Evolutionary conservation across 441 rosid genomes (phyloP), one percentile per base, ranked within the genome.

Genomic region (Aquilaria agallochum): DNA sequence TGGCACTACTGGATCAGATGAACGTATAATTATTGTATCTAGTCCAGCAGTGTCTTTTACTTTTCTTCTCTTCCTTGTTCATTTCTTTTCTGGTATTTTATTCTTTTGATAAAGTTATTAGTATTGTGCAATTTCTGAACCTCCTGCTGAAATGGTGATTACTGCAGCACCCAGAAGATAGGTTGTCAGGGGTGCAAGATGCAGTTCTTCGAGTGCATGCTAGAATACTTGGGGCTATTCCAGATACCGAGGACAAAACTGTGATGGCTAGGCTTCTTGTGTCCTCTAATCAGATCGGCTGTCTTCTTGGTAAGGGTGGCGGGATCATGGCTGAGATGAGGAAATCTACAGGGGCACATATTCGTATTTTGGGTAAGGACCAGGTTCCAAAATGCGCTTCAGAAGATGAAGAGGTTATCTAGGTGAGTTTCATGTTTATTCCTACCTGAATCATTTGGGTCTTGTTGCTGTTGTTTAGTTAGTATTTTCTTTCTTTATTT

Each of bases 261-360:
- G 76, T 77, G 40, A 70, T 62, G 55, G 86, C 87, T 36, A 80
- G 88, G 72, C 77, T 89, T 67, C 87, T 89, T 69, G 85, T 84
- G 64, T 70, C 85, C 5, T 80, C 87, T 9, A 80, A 80, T 77
- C 89, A 86, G 77, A 83, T 80, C 63, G 93, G 91, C 58, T 89
- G 89, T 76, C 89, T 89, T 57, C 88, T 89, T 68, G 96, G 93
- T 63, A 84, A 78, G 76, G 93, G 88, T 73, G 96, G 96, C 58
- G 61, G 86, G 31, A 74, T 84, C 72, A 86, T 86, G 73, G 79
- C 86, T 56, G 91, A 84, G 70, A 84, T 86, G 93, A 85, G 93
- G 76, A 89, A 80, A 64, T 77, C 72, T 36, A 58, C 93, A 64
- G 81, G 93, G 56, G 96, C 93, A 47, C 73, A 81, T 74, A 89